Percentiles rank a stretch among this genome's conserved stretches.
Evolutionary conservation across 352 stramenopile species (phyloP).

Genomic region (Globisporangium viniferum): DNA sequence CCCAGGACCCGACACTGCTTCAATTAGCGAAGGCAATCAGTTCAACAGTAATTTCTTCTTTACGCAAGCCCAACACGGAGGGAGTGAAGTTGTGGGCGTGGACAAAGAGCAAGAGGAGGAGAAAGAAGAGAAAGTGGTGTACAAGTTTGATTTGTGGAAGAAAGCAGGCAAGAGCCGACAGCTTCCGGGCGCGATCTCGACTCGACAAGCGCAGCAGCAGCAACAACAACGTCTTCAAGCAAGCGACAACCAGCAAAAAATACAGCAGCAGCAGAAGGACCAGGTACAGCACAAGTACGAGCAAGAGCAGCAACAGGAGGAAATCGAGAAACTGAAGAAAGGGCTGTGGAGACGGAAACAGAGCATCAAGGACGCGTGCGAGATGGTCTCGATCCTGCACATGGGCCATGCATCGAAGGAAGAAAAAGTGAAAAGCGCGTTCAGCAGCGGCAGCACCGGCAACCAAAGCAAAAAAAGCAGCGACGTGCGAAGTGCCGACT

Average conservation of each 20-base stretch:
- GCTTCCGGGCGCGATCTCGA: constrained; percentile 51
- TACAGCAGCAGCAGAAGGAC: neutral
- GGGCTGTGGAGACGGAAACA: constrained; percentile 10
- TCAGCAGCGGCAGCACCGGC: constrained; percentile 13
- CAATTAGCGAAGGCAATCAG: constrained; percentile 17
- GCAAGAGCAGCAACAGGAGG: neutral
- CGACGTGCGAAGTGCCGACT: neutral
- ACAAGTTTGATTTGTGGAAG: constrained; percentile 60
- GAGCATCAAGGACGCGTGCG: constrained; percentile 21
- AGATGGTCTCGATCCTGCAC: constrained; percentile 38
- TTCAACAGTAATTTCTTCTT: neutral
- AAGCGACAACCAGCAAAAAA: neutral
- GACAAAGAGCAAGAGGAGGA: constrained; percentile 13
- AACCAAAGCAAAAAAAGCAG: constrained; percentile 4
- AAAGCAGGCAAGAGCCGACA: constrained; percentile 38
- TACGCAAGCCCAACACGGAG: neutral
- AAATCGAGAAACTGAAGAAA: constrained; percentile 5
- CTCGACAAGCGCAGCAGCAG: neutral
- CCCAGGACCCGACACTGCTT: constrained; percentile 23
- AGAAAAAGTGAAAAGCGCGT: constrained; percentile 13
- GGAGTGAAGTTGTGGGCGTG: neutral
- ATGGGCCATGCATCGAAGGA: constrained; percentile 19
- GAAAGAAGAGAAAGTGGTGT: constrained; percentile 28
- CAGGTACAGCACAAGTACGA: neutral
- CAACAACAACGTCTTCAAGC: neutral